Conservation (phyloP, 2,329 filamentous ascomycete genomes). For the Emmonsiellopsis sp. region DNA sequence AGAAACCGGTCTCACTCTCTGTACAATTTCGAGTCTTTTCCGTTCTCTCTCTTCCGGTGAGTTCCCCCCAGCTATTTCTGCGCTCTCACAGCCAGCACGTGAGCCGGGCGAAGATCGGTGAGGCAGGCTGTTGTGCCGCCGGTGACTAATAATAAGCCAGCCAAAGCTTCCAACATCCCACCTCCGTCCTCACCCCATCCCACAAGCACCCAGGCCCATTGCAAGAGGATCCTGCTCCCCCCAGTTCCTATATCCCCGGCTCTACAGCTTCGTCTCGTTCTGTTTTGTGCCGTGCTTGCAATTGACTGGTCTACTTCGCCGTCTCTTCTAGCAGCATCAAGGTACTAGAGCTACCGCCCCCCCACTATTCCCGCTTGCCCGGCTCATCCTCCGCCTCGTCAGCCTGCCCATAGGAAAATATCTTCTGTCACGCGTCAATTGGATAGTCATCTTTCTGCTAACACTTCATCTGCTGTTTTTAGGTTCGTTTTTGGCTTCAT, state of each 20-base stretch:
- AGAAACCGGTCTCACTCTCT: not conserved
- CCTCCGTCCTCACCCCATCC: not conserved
- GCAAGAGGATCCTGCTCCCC: not conserved
- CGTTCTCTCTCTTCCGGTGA: constrained; percentile 8
- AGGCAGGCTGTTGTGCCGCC: not conserved
- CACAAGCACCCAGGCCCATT: not conserved
- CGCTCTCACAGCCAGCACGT: not conserved
- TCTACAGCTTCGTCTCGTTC: not conserved
- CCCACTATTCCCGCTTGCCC: too few species aligned
- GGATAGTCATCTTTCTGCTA: too few species aligned
- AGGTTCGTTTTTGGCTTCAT: too few species aligned
- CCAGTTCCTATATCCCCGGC: not conserved
- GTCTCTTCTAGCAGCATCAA: too few species aligned
- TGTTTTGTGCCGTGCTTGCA: not conserved
- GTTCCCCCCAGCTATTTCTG: not conserved
- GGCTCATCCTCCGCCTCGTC: not conserved
- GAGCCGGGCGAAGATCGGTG: not conserved
- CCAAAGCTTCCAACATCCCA: not conserved
- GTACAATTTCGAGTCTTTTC: not conserved
- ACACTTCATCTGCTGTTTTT: too few species aligned
- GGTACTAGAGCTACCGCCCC: too few species aligned
- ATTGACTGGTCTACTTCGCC: not conserved
- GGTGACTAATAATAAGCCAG: not conserved
- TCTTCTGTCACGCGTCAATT: too few species aligned
- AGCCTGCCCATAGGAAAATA: not conserved